Conservation (phyloP, 768 basidiomycete genomes). For the Cystofilobasidium ferigula region DNA sequence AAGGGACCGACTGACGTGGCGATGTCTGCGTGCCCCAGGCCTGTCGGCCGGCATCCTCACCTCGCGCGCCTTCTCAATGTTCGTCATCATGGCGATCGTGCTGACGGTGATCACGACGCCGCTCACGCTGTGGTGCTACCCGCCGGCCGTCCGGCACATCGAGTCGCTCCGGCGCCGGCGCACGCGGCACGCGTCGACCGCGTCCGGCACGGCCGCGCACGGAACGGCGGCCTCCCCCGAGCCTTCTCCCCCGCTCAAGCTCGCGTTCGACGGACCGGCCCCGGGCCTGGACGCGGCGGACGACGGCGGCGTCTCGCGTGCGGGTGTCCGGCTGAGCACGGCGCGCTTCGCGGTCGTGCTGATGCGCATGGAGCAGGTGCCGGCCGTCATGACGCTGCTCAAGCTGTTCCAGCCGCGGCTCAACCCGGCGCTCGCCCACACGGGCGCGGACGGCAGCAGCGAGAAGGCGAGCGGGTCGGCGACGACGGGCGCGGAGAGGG, state of each 20-base stretch:
- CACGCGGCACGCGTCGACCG: neutral
- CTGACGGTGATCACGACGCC: slow-evolving; percentile 52
- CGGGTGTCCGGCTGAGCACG: slow-evolving; percentile 4
- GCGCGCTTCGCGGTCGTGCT: slow-evolving; percentile 18
- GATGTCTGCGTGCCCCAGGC: neutral
- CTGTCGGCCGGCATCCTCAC: slow-evolving; percentile 58
- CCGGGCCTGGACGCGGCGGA: neutral
- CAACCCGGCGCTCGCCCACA: neutral
- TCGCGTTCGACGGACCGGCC: neutral
- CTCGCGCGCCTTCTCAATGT: slow-evolving; percentile 69
- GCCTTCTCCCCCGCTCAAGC: too few species aligned
- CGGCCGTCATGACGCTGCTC: slow-evolving; percentile 77
- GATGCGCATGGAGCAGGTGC: slow-evolving; percentile 40
- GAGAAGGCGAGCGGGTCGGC: neutral
- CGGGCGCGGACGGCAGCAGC: neutral
- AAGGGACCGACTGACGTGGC: too few species aligned
- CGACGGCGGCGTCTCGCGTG: neutral
- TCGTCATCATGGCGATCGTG: slow-evolving; percentile 50
- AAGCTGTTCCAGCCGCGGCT: slow-evolving; percentile 55
- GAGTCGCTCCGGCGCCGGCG: neutral
- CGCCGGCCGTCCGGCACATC: slow-evolving; percentile 36
- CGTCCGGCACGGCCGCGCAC: too few species aligned
- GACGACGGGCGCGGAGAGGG: slow-evolving; percentile 13
- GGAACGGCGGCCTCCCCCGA: too few species aligned
- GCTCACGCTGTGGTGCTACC: slow-evolving; percentile 66